phyloP scores from a whole-genome alignment of 805 yeast genomes.

The Suhomyces sp. region DNA sequence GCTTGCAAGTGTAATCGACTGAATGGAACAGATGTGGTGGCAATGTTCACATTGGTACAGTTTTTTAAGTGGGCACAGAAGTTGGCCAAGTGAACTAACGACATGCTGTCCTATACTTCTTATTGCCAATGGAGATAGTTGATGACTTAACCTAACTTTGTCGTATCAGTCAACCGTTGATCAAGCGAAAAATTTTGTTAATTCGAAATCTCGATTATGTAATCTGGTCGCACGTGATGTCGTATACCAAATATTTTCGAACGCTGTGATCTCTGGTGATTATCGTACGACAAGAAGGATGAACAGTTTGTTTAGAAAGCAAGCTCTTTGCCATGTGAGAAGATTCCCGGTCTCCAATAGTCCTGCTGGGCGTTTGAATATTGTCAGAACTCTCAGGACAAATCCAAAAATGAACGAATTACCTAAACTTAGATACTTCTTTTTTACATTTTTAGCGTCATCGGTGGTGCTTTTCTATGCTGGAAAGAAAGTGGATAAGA shows the following conservation, averaged over 20 bases:
- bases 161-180: not conserved
- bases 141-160: not conserved
- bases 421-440: constrained; percentile 36
- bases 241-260: not conserved
- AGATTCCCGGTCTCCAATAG: not conserved
- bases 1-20: constrained; percentile 79
- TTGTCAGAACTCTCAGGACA: constrained; percentile 1
- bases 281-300: not conserved
- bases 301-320: not conserved
- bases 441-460: constrained; percentile 33
- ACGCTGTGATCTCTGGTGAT: not conserved
- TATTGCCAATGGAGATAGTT: not conserved
- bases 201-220: not conserved
- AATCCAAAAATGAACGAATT: constrained; percentile 5
- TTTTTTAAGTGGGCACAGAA: constrained; percentile 88
- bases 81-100: constrained; percentile 79
- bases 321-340: not conserved
- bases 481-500: constrained; percentile 26
- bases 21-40: constrained; percentile 79
- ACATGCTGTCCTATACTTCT: constrained; percentile 46
- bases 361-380: not conserved
- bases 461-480: constrained; percentile 30
- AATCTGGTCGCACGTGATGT: not conserved
- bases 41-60: constrained; percentile 69
- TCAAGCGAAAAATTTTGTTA: not conserved